Percentiles rank a stretch among this genome's conserved stretches.
phyloP scores from a whole-genome alignment of 73 alveolate species.

The Paramecium primaurelia region DNA sequence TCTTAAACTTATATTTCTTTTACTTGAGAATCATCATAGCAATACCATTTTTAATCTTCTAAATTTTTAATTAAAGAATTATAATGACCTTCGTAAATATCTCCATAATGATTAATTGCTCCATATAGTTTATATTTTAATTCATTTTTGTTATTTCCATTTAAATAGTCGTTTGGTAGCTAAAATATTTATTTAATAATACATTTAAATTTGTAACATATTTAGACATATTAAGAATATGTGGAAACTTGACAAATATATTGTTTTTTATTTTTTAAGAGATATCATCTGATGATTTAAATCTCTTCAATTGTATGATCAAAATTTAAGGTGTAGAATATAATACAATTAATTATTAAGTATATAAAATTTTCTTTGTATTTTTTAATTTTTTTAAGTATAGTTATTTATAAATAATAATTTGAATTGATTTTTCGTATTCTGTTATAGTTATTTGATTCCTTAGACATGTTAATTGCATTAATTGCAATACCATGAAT shows the following conservation, averaged over 20 bases:
- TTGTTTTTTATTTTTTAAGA: neutral
- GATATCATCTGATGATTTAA: neutral
- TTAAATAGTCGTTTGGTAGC: conserved; percentile 10
- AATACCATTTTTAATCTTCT: conserved; percentile 74
- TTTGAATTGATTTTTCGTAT: no score
- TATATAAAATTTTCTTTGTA: no score
- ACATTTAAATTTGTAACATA: neutral
- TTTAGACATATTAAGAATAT: neutral
- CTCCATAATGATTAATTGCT: conserved; percentile 84
- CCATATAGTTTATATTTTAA: conserved; percentile 81
- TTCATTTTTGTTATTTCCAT: neutral
- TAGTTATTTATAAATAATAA: no score
- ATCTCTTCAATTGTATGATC: neutral
- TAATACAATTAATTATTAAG: no score
- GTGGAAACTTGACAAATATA: neutral
- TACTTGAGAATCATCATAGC: conserved; percentile 76
- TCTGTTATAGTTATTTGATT: neutral
- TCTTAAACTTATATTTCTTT: neutral
- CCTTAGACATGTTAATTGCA: conserved; percentile 32
- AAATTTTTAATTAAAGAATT: conserved; percentile 67
- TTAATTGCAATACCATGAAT: conserved; percentile 21
- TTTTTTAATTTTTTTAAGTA: no score
- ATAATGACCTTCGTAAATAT: conserved; percentile 83
- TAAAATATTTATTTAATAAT: neutral
- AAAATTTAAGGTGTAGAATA: conserved; percentile 30